Percentiles rank a stretch among this genome's conserved stretches.
Conservation (phyloP, 768 basidiomycete species). For the Royoungia palumana region DNA sequence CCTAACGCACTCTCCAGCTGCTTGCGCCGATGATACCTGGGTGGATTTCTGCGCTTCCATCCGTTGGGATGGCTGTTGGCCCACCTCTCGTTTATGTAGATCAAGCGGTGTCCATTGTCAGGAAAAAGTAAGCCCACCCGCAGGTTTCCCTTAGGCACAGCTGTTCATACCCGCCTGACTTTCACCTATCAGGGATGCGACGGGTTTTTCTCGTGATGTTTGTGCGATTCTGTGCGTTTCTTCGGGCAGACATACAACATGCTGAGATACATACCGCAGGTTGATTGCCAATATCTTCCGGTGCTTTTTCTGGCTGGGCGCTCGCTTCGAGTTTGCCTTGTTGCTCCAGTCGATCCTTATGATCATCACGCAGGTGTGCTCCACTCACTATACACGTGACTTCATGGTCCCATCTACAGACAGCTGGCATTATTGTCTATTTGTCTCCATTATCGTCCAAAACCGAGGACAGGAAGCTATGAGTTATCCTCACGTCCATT, state of each 20-base stretch:
- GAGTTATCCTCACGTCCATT: conserved; percentile 62
- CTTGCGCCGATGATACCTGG: conserved; percentile 36
- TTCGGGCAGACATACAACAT: not conserved
- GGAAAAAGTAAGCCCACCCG: conserved; percentile 53
- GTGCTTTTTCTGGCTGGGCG: conserved; percentile 89
- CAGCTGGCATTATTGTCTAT: conserved; percentile 80
- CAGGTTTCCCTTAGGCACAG: not conserved
- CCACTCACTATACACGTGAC: conserved; percentile 11
- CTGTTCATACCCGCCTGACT: conserved; percentile 6
- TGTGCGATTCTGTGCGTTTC: conserved; percentile 71
- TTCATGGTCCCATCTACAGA: conserved; percentile 14
- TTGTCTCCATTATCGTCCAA: conserved; percentile 70
- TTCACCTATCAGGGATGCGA: conserved; percentile 57
- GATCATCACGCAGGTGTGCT: conserved; percentile 75
- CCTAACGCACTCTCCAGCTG: not conserved
- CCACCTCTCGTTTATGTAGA: conserved; percentile 85
- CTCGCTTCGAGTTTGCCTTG: conserved; percentile 71
- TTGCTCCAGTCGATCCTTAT: conserved; percentile 81
- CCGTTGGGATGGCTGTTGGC: conserved; percentile 80
- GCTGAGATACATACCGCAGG: conserved; percentile 35
- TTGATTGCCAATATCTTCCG: conserved; percentile 81
- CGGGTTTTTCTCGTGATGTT: conserved; percentile 83
- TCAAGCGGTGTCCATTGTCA: conserved; percentile 77
- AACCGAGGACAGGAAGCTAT: conserved; percentile 54
- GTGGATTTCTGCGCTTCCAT: conserved; percentile 70